Base-by-base conservation (phyloP, 1,284 basidiomycete genomes). In the Ustilago tritici region DNA sequence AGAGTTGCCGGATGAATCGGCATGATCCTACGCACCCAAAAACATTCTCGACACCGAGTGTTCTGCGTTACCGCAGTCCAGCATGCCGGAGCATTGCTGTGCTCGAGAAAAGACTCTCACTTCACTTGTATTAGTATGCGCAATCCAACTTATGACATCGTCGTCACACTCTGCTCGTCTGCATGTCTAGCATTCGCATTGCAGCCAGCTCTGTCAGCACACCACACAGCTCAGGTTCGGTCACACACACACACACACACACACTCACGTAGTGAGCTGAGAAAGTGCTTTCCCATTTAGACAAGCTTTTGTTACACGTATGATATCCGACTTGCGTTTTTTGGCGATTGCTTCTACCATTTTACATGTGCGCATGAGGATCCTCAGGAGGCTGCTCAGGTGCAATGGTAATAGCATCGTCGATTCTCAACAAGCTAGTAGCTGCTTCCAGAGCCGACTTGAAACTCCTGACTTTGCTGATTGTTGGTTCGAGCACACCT, bases 381-480 rank as follows among this genome's bases (percentile, higher is more conserved):
- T 85, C 84, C 73, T 84, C 82, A 52, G 68, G 66, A 36, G 82
- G 82, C 64, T 81, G 76, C 52, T 84, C 84, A 11, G 83, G 80
- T 15, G 79, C 80, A 55, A 85, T 80, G 8, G 80, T 80, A 56
- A 82, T 79, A 65, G 87, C 87, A 88, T 98, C 96, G 86, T 98
- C 96, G 85, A 99, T 99, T 70, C 97, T 91, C 85, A 99, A 88
- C 79, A 99, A 88, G 71, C 94, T 94, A 35, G 98, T 95, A 10
- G 96, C 95, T 15, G 97, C 96, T 88, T 99, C 97, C 78, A 97
- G 93, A 23, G 95, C 95, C 58, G 92, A 93, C 89, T 99, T 99
- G 87, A 99, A 88, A 86, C 93, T 95, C 87, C 93, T 93, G 76
- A 99, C 93, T 88, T 99, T 99, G 89, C 93, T 93, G 87, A 99